A percentile compares a stretch with the other conserved stretches of the same genome.
phyloP scores from a whole-genome alignment of 192 early-diverging fungal species.

The Coemansia aciculifera region DNA sequence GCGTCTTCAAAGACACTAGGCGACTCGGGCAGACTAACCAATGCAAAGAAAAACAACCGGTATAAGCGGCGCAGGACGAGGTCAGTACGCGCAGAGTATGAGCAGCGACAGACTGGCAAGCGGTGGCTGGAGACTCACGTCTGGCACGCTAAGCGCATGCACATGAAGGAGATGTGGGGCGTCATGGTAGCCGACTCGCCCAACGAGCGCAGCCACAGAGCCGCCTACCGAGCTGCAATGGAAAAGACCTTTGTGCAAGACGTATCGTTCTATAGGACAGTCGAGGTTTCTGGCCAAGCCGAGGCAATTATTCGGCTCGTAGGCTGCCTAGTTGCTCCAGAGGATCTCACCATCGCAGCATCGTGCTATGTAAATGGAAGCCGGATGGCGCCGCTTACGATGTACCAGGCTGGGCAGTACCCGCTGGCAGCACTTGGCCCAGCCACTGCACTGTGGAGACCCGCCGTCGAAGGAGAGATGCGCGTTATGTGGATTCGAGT shows the following conservation, averaged over 20 bases:
- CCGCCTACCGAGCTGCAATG: conserved; percentile 73
- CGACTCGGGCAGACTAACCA: conserved; percentile 20
- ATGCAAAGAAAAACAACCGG: conserved; percentile 29
- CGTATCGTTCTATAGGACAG: conserved; percentile 72
- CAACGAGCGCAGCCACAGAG: conserved; percentile 80
- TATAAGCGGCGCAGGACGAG: conserved; percentile 46
- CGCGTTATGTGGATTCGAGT: conserved; percentile 76
- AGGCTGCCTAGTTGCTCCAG: conserved; percentile 60
- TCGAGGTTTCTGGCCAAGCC: conserved; percentile 68
- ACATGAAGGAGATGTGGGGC: conserved; percentile 87
- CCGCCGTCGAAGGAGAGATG: conserved; percentile 23
- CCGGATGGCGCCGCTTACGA: conserved; percentile 31
- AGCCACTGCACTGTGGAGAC: conserved; percentile 74
- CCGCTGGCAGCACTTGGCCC: conserved; percentile 65
- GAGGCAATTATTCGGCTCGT: conserved; percentile 57
- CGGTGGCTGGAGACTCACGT: conserved; percentile 96
- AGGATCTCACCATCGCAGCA: conserved; percentile 2
- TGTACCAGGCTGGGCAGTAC: conserved; percentile 36
- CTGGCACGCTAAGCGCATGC: conserved; percentile 98
- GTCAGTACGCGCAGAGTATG: conserved; percentile 34
- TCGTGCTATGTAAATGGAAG: conserved; percentile 17
- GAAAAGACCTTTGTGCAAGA: conserved; percentile 82
- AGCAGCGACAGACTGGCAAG: conserved; percentile 56
- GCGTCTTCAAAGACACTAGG: conserved; percentile 19
- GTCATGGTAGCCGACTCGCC: conserved; percentile 67